A percentile compares a stretch with the other conserved stretches of the same genome.
phyloP scores from a whole-genome alignment of 176 grass and related monocot species.

The Alopecurus myosuroides region DNA sequence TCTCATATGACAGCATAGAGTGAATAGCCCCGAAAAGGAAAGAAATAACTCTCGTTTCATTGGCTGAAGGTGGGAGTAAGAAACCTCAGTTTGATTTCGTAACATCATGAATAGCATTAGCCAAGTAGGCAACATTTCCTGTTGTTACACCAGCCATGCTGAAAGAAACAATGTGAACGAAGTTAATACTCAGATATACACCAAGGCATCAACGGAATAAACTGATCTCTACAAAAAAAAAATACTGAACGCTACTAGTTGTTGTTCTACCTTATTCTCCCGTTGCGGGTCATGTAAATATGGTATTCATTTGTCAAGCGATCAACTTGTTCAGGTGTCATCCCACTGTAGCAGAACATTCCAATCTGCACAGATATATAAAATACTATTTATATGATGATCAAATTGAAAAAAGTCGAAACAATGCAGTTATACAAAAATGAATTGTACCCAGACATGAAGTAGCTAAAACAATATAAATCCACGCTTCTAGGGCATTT shows the following conservation, averaged over 20 bases:
- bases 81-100: slow-evolving; percentile 49
- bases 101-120: slow-evolving; percentile 89
- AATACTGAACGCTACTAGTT: not conserved
- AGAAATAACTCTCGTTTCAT: slow-evolving; percentile 13
- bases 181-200: not conserved
- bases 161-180: slow-evolving; percentile 6
- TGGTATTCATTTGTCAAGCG: slow-evolving; percentile 78
- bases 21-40: not conserved
- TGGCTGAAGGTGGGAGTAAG: not conserved
- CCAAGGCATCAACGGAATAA: not conserved
- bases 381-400: not conserved
- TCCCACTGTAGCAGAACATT: slow-evolving; percentile 99
- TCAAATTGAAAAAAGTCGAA: not conserved
- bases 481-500: not conserved
- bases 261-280: slow-evolving; percentile 74
- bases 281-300: slow-evolving; percentile 97
- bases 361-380: slow-evolving; percentile 52
- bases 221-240: not conserved
- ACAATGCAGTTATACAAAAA: not conserved
- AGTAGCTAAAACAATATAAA: not conserved
- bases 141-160: slow-evolving; percentile 95
- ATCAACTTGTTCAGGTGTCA: slow-evolving; percentile 95
- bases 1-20: not conserved
- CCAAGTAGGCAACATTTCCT: slow-evolving; percentile 66
- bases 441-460: not conserved